Evolutionary conservation across 305 asterid genomes (phyloP).

Genomic region (Solanum hybrid): DNA sequence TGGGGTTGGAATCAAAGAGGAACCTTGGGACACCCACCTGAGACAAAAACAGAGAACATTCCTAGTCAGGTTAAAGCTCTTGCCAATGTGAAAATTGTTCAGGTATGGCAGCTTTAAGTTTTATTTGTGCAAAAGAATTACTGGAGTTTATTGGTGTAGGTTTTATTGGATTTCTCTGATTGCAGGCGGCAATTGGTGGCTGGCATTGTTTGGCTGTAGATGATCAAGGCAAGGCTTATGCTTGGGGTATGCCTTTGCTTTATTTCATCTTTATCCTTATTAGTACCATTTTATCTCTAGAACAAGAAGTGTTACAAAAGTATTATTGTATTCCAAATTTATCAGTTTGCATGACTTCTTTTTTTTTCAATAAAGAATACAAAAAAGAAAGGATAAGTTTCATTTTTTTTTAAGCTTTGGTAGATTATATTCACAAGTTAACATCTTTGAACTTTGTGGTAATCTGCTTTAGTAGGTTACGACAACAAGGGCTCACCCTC

Average conservation of each 20-base stretch:
- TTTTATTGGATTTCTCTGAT: constrained; percentile 12
- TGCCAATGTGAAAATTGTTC: constrained; percentile 68
- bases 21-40: constrained; percentile 90
- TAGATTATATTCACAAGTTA: background rate
- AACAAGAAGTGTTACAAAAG: background rate
- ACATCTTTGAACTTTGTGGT: background rate
- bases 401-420: background rate
- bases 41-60: constrained; percentile 79
- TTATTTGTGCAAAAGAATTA: background rate
- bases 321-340: background rate
- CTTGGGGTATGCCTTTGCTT: constrained; percentile 64
- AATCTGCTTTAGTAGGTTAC: background rate
- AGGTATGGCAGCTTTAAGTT: constrained; percentile 24
- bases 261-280: background rate
- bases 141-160: constrained; percentile 3
- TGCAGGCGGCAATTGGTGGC: constrained; percentile 98
- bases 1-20: constrained; percentile 99
- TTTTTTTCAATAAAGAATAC: background rate
- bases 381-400: background rate
- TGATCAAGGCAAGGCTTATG: constrained; percentile 91
- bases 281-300: constrained; percentile 1
- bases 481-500: background rate
- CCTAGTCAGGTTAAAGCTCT: constrained; percentile 93
- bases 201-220: constrained; percentile 99
- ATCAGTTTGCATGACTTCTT: background rate